Evolutionary conservation across 805 yeast species (phyloP).

Genomic region (Tetrapisispora taiwanensis): DNA sequence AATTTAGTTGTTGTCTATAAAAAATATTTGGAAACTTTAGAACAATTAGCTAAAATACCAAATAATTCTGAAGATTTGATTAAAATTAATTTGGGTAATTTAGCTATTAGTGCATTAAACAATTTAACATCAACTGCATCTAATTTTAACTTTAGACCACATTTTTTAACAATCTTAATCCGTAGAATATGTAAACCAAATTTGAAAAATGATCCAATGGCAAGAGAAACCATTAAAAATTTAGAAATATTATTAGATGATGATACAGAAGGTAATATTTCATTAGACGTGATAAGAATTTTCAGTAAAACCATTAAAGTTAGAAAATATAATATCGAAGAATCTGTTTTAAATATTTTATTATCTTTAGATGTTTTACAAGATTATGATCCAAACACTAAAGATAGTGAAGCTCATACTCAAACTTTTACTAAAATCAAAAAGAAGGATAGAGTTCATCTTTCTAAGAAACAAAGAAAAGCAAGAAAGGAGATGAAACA

Average conservation of each 20-base stretch:
- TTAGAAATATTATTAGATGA: conserved; percentile 63
- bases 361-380: conserved; percentile 55
- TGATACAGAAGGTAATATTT: conserved; percentile 75
- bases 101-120: conserved; percentile 70
- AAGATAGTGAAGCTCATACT: conserved; percentile 33
- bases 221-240: conserved; percentile 49
- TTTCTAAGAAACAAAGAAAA: conserved; percentile 84
- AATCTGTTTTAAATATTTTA: conserved; percentile 64
- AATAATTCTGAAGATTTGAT: conserved; percentile 21
- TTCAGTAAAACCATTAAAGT: conserved; percentile 61
- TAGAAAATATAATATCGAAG: conserved; percentile 73
- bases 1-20: conserved; percentile 59
- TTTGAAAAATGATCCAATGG: conserved; percentile 35
- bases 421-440: conserved; percentile 42
- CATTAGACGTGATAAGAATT: conserved; percentile 61
- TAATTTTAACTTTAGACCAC: conserved; percentile 75
- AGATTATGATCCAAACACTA: conserved; percentile 62
- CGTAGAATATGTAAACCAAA: conserved; percentile 60
- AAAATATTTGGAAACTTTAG: conserved; percentile 49
- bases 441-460: conserved; percentile 83
- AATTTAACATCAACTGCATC: conserved; percentile 60
- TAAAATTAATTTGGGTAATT: conserved; percentile 34
- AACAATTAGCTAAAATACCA: conserved; percentile 33
- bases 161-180: conserved; percentile 54
- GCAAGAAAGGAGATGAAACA: conserved; percentile 75